These are phyloP conservation scores for Posidonia australis DNA, from an alignment of 106 monocot genomes.

Conservation along the genomic window DNA sequence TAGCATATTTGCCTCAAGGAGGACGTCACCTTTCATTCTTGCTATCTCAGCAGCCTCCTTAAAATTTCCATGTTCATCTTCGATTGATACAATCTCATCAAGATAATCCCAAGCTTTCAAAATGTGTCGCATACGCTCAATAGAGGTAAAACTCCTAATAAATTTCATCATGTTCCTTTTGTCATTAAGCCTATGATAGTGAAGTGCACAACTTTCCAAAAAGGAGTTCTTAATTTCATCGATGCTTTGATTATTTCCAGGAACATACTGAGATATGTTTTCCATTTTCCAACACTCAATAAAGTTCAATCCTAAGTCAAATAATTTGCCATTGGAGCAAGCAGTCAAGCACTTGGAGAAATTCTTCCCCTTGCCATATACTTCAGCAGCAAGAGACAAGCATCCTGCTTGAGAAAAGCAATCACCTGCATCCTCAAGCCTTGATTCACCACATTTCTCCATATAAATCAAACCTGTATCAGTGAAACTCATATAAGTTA, in stretches of 20 bases:
- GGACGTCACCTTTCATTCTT: conserved; percentile 24
- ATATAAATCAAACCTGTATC: conserved; percentile 33
- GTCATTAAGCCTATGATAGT: conserved; percentile 16
- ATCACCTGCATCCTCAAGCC: conserved; percentile 41
- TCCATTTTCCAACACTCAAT: conserved; percentile 18
- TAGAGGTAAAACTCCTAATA: conserved; percentile 30
- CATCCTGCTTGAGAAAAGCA: conserved; percentile 30
- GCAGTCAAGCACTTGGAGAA: conserved; percentile 33
- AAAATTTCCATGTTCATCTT: conserved; percentile 33
- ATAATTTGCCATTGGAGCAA: conserved; percentile 34
- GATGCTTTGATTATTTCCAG: background rate
- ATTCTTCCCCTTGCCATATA: conserved; percentile 28
- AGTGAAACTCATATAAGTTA: too few species aligned
- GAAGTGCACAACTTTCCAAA: conserved; percentile 25
- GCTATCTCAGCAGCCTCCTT: conserved; percentile 27
- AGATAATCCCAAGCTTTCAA: conserved; percentile 26
- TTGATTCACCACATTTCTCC: conserved; percentile 38
- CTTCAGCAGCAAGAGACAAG: conserved; percentile 36
- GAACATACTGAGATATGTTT: background rate
- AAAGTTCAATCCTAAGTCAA: conserved; percentile 25
- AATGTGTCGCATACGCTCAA: conserved; percentile 22
- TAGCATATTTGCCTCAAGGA: conserved; percentile 38
- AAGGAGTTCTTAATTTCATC: conserved; percentile 16
- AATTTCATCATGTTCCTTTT: conserved; percentile 26
- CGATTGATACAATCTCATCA: conserved; percentile 35